Evolutionary conservation across 1,139 yeast species (phyloP).

Genomic region (Taiozyma onychis): DNA sequence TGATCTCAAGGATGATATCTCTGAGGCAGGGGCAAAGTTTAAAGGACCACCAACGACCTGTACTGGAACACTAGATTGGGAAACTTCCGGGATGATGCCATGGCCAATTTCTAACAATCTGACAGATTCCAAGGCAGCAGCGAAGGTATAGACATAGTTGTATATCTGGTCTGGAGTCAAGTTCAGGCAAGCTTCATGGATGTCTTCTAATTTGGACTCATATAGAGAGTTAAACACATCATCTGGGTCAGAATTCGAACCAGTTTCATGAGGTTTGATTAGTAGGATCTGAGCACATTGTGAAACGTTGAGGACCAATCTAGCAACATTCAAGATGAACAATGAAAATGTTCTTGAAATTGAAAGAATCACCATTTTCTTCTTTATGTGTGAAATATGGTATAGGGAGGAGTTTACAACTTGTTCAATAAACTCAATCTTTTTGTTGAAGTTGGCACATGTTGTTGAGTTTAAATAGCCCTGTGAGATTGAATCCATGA

Average conservation of each 20-base stretch:
- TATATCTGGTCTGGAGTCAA: conserved; percentile 13
- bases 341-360: conserved; percentile 28
- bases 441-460: conserved; percentile 21
- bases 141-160: conserved; percentile 15
- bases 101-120: conserved; percentile 18
- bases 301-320: conserved; percentile 25
- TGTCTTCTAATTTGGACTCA: conserved; percentile 22
- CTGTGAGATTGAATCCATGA: conserved; percentile 29
- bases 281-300: conserved; percentile 25
- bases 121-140: conserved; percentile 19
- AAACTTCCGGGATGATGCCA: conserved; percentile 19
- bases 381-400: conserved; percentile 20
- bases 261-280: conserved; percentile 26
- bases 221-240: conserved; percentile 23
- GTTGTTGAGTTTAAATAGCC: conserved; percentile 23
- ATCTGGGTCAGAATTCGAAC: conserved; percentile 20
- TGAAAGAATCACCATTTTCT: conserved; percentile 29
- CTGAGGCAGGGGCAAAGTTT: conserved; percentile 18
- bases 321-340: conserved; percentile 26
- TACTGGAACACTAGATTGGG: conserved; percentile 10
- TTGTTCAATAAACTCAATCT: conserved; percentile 17
- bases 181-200: conserved; percentile 12
- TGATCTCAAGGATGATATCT: conserved; percentile 16
- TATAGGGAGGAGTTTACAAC: conserved; percentile 20
- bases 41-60: conserved; percentile 26